These are phyloP conservation scores for Cercospora sp. DNA, from an alignment of 2,329 filamentous ascomycete species.

Conservation along the genomic window DNA sequence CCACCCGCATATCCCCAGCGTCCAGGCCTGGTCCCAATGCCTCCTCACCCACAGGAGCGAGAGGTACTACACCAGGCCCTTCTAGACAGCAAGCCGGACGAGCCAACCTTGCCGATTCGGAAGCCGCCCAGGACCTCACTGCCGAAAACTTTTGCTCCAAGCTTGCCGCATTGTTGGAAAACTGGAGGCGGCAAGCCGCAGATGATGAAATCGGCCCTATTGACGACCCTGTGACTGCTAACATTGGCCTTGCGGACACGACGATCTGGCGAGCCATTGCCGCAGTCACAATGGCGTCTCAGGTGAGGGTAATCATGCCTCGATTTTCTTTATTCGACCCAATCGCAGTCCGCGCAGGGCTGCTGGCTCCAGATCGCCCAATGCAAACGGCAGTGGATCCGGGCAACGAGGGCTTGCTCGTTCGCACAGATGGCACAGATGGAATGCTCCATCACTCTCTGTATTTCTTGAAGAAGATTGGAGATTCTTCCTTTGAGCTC, in stretches of 20 bases:
- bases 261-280: conserved; percentile 7
- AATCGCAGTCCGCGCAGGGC: background rate
- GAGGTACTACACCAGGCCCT: background rate
- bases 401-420: background rate
- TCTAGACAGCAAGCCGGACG: background rate
- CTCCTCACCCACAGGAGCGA: background rate
- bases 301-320: no score
- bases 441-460: background rate
- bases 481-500: background rate
- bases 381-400: background rate
- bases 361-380: background rate
- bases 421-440: background rate
- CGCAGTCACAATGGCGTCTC: conserved; percentile 3
- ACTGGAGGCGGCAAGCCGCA: background rate
- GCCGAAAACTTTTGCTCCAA: background rate
- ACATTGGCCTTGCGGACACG: background rate
- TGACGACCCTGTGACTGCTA: no score
- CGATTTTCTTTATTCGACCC: conserved; percentile 6
- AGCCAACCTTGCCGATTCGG: background rate
- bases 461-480: background rate
- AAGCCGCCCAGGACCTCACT: background rate
- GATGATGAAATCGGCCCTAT: no score
- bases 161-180: background rate
- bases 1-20: background rate
- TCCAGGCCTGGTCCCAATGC: background rate